Percentiles rank a stretch among this genome's conserved stretches.
Evolutionary conservation across 78 protist species (phyloP).

Genomic region (Mantamonas sphyraenae): DNA sequence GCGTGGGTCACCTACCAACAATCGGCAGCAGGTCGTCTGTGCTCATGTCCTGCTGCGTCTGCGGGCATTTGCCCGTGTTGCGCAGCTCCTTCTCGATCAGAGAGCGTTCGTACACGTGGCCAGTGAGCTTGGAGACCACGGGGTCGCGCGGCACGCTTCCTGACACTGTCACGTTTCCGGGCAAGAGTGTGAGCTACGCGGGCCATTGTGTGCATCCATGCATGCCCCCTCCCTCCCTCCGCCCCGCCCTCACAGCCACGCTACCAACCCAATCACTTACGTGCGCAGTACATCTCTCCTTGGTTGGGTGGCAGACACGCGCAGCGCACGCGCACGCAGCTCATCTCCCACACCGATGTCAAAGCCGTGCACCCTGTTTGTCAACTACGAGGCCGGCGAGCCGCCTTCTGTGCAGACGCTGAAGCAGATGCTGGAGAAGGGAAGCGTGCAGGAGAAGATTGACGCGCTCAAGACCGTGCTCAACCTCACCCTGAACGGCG

Average conservation of each 20-base stretch:
- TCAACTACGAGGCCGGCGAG: no score
- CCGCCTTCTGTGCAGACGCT: not conserved
- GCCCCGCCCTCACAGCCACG: no score
- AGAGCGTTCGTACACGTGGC: conserved; percentile 75
- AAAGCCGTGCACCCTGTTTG: no score
- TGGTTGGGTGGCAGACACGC: no score
- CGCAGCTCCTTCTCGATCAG: conserved; percentile 71
- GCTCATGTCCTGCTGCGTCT: conserved; percentile 59
- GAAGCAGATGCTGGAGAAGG: not conserved
- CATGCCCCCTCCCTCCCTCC: no score
- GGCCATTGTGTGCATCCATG: no score
- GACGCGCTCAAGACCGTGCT: conserved; percentile 44
- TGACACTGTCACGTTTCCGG: no score
- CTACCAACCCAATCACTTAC: no score
- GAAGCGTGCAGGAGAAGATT: conserved; percentile 1
- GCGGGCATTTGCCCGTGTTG: conserved; percentile 69
- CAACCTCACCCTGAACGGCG: conserved; percentile 59
- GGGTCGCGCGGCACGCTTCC: conserved; percentile 70
- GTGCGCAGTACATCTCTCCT: no score
- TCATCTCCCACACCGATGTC: no score
- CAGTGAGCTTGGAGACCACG: conserved; percentile 73
- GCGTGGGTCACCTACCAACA: not conserved
- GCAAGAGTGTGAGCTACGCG: no score
- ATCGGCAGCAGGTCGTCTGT: conserved; percentile 65
- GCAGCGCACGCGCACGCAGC: no score